These are phyloP conservation scores for Simmondsia chinensis DNA, from an alignment of 148 eudicot genomes.

Conservation along the genomic window DNA sequence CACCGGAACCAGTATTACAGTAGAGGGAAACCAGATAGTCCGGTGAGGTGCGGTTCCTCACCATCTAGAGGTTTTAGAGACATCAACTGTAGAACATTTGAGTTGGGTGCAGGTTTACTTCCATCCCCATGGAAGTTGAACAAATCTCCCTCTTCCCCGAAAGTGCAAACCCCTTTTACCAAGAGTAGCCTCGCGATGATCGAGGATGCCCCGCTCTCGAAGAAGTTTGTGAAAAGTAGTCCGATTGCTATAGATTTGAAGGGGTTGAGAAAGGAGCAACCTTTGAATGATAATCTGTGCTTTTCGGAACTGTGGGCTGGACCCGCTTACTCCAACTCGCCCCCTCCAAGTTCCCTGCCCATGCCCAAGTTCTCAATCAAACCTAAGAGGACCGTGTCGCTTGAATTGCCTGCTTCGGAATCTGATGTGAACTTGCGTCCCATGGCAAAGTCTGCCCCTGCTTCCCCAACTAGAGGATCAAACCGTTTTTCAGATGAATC, in stretches of 20 bases:
- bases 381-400: constrained; percentile 44
- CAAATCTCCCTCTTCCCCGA: constrained; percentile 15
- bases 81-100: constrained; percentile 36
- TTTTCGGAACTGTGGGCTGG: constrained; percentile 63
- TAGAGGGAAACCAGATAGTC: constrained; percentile 16
- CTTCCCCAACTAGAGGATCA: constrained; percentile 29
- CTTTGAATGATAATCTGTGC: constrained; percentile 5
- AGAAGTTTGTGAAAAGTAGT: constrained; percentile 14
- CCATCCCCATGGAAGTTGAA: constrained; percentile 26
- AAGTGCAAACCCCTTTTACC: constrained; percentile 18
- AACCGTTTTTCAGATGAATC: constrained; percentile 16
- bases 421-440: constrained; percentile 29
- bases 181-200: not conserved
- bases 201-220: constrained; percentile 7
- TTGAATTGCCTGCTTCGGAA: constrained; percentile 35
- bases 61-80: constrained; percentile 22
- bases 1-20: constrained; percentile 29
- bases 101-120: constrained; percentile 33
- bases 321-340: too few species aligned
- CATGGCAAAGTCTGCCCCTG: too few species aligned
- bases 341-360: too few species aligned
- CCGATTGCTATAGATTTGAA: constrained; percentile 26
- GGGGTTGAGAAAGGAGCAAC: constrained; percentile 9
- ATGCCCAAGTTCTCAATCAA: too few species aligned
- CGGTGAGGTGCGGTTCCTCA: constrained; percentile 23